phyloP scores from a whole-genome alignment of 1,284 basidiomycete species.

The Mycosarcoma mackinlayi region DNA sequence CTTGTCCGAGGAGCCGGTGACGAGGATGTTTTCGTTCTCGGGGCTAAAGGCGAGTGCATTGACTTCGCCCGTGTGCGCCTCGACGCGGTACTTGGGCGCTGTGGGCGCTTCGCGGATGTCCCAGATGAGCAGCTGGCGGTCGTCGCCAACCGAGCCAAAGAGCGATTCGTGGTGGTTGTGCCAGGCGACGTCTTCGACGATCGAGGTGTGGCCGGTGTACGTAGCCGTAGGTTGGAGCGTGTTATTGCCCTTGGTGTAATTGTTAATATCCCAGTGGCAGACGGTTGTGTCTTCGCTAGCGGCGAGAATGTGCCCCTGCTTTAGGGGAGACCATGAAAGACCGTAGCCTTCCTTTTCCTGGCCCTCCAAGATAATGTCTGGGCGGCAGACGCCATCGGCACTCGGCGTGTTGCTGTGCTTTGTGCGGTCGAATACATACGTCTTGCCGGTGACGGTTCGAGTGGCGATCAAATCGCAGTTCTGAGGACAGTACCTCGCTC shows the following conservation, averaged over 20 bases:
- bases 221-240: constrained; percentile 83
- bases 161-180: constrained; percentile 83
- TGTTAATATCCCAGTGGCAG: constrained; percentile 94
- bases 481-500: constrained; percentile 98
- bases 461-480: constrained; percentile 97
- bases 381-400: constrained; percentile 80
- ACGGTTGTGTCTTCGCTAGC: constrained; percentile 96
- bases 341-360: constrained; percentile 96
- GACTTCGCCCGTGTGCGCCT: constrained; percentile 88
- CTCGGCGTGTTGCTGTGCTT: constrained; percentile 95
- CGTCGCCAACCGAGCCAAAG: constrained; percentile 95
- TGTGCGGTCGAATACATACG: constrained; percentile 93
- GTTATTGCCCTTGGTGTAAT: constrained; percentile 83
- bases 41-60: constrained; percentile 91
- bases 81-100: constrained; percentile 78
- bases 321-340: constrained; percentile 84
- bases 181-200: constrained; percentile 94
- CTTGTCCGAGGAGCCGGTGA: constrained; percentile 96
- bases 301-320: constrained; percentile 87
- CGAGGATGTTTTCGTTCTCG: constrained; percentile 81
- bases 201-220: constrained; percentile 76
- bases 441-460: constrained; percentile 88
- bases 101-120: constrained; percentile 78
- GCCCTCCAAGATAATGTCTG: constrained; percentile 89
- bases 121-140: constrained; percentile 94